Percentiles rank a stretch among this genome's conserved stretches.
Evolutionary conservation across 257 asterid species (phyloP).

Genomic region (Salvia rosmarinus): DNA sequence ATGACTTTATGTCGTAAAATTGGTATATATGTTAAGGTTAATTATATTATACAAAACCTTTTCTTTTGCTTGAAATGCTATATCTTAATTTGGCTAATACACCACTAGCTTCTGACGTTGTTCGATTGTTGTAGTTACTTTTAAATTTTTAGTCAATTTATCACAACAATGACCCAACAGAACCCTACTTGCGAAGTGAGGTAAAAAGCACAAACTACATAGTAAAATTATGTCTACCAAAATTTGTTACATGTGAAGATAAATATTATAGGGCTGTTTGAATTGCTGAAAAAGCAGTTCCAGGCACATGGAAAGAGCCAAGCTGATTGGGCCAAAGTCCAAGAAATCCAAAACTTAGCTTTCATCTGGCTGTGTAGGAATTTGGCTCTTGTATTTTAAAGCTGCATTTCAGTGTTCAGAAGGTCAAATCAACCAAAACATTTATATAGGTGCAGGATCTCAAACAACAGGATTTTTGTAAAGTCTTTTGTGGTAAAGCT

Average conservation of each 20-base stretch:
- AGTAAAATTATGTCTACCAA: not conserved
- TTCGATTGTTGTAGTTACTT: not conserved
- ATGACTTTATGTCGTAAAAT: not conserved
- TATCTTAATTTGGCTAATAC: not conserved
- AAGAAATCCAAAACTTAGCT: constrained; percentile 33
- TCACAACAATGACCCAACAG: not conserved
- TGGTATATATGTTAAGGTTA: not conserved
- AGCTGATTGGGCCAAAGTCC: constrained; percentile 30
- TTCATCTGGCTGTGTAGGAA: constrained; percentile 4
- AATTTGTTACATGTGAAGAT: not conserved
- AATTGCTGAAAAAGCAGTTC: not conserved
- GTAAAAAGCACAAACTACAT: not conserved
- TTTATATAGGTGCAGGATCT: not conserved
- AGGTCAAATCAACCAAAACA: constrained; percentile 2
- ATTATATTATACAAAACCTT: not conserved
- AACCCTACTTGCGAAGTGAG: not conserved
- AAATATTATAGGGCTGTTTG: not conserved
- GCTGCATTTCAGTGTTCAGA: constrained; percentile 1
- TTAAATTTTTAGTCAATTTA: not conserved
- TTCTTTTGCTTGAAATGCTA: not conserved
- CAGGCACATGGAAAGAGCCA: constrained; percentile 21
- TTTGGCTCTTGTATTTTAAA: constrained; percentile 25
- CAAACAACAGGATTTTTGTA: constrained; percentile 17
- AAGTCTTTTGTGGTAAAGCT: constrained; percentile 33
- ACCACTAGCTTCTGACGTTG: not conserved